Percentiles rank a stretch among this genome's conserved stretches.
Conservation (phyloP, 2,329 filamentous ascomycete genomes). For the Aspergillus aculeatinus region DNA sequence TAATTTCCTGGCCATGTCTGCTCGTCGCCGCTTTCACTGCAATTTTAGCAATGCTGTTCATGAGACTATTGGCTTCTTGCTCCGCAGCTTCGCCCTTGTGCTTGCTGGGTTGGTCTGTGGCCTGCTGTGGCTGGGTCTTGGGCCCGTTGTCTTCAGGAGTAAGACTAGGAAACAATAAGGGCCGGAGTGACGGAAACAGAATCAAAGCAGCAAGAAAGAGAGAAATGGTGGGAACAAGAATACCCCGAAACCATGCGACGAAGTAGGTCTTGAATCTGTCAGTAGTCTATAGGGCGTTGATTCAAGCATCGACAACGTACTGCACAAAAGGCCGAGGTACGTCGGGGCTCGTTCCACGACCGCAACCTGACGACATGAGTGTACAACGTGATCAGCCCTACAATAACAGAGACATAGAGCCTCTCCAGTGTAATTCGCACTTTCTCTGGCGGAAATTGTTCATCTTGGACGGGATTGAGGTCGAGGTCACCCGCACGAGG, state of each 20-base stretch:
- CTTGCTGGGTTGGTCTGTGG: not conserved
- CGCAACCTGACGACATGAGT: conserved; percentile 75
- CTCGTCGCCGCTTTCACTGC: conserved; percentile 73
- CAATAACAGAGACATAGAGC: conserved; percentile 75
- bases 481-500: conserved; percentile 63
- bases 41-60: conserved; percentile 70
- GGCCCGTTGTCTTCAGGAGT: not conserved
- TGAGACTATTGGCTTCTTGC: conserved; percentile 76
- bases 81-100: conserved; percentile 77
- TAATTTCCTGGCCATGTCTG: conserved; percentile 68
- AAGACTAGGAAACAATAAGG: conserved; percentile 62
- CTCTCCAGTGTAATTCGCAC: conserved; percentile 74
- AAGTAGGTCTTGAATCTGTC: conserved; percentile 49
- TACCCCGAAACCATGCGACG: conserved; percentile 69
- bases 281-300: not conserved
- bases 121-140: not conserved
- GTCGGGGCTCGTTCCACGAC: conserved; percentile 71
- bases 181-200: conserved; percentile 61
- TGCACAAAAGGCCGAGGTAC: conserved; percentile 65
- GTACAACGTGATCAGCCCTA: conserved; percentile 63
- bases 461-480: conserved; percentile 75
- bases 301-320: conserved; percentile 36
- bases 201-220: conserved; percentile 65
- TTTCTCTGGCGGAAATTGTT: conserved; percentile 82
- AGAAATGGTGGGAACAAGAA: conserved; percentile 63